Evolutionary conservation across 805 yeast genomes (phyloP).

Genomic region (Kockiozyma suomiensis): DNA sequence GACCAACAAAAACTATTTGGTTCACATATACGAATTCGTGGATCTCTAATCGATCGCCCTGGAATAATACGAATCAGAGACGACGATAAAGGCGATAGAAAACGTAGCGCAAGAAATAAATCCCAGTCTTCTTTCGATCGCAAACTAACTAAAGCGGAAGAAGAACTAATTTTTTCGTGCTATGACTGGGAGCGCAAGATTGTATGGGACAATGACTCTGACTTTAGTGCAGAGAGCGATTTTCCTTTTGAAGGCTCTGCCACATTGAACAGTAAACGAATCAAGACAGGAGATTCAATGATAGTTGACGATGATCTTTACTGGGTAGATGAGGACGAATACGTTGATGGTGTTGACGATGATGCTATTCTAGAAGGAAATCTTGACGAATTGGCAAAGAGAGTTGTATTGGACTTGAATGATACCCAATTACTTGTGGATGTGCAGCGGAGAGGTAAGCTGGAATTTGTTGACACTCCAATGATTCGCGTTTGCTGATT

Average conservation of each 20-base stretch:
- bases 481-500: not conserved
- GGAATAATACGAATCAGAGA: constrained; percentile 13
- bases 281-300: not conserved
- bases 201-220: constrained; percentile 29
- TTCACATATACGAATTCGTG: constrained; percentile 18
- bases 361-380: constrained; percentile 76
- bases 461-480: not conserved
- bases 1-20: constrained; percentile 54
- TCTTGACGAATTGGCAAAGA: constrained; percentile 32
- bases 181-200: constrained; percentile 34
- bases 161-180: constrained; percentile 31
- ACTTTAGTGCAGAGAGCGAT: constrained; percentile 9
- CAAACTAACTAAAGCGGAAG: constrained; percentile 16
- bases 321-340: constrained; percentile 39
- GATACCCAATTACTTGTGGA: constrained; percentile 79
- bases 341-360: constrained; percentile 49
- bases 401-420: constrained; percentile 70
- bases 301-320: constrained; percentile 20
- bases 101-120: constrained; percentile 5
- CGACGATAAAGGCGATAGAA: not conserved
- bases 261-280: not conserved
- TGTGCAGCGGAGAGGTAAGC: constrained; percentile 39
- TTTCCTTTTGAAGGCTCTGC: not conserved
- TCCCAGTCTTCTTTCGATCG: not conserved
- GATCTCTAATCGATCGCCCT: constrained; percentile 24